A percentile compares a stretch with the other conserved stretches of the same genome.
phyloP scores from a whole-genome alignment of 768 basidiomycete species.

The Multifurca ochricompacta region DNA sequence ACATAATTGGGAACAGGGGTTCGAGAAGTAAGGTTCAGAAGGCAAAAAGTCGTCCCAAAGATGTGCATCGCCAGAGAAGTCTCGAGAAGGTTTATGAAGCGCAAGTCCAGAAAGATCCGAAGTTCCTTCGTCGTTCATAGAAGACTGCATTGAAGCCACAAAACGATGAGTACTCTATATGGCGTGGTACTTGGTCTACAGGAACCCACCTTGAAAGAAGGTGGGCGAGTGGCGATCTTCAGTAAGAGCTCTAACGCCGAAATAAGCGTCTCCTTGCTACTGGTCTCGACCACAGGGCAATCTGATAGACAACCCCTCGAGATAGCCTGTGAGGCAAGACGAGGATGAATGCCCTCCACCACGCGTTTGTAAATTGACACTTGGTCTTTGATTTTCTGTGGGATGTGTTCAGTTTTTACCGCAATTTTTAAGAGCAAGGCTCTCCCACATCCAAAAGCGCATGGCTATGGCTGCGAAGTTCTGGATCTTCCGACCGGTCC shows the following conservation, averaged over 20 bases:
- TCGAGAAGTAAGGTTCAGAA: not conserved
- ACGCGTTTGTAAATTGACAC: not conserved
- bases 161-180: not conserved
- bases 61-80: not conserved
- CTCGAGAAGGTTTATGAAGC: not conserved
- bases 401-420: not conserved
- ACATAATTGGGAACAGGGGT: not conserved
- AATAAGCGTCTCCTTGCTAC: constrained; percentile 5
- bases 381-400: constrained; percentile 3
- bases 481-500: constrained; percentile 1
- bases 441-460: not conserved
- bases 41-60: not conserved
- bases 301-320: not conserved
- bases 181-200: not conserved
- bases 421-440: not conserved
- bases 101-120: not conserved
- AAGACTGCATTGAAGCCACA: not conserved
- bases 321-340: not conserved
- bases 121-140: not conserved
- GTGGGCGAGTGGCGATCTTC: constrained; percentile 8
- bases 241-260: constrained; percentile 15
- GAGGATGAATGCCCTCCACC: too few relatives aligned
- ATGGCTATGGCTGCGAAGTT: not conserved
- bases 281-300: not conserved
- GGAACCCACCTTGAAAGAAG: constrained; percentile 9